These are phyloP conservation scores for Vishniacozyma victoriae DNA, from an alignment of 768 basidiomycete species.

Conservation along the genomic window DNA sequence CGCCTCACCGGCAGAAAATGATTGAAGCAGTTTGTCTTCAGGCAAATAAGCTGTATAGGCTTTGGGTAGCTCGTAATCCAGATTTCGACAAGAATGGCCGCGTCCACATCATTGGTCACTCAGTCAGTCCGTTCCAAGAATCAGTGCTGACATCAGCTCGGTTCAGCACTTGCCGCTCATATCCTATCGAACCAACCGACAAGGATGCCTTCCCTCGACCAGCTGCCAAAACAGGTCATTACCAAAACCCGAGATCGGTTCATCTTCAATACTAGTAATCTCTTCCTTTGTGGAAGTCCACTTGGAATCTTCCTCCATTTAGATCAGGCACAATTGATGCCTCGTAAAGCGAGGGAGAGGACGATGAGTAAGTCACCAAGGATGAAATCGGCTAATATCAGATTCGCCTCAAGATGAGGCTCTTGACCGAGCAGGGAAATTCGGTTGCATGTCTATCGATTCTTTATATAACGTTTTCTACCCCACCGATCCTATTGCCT, in stretches of 20 bases:
- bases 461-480: conserved; percentile 51
- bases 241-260: conserved; percentile 43
- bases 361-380: conserved; percentile 40
- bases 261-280: conserved; percentile 47
- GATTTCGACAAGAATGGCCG: conserved; percentile 47
- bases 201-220: conserved; percentile 45
- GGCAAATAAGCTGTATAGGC: conserved; percentile 50
- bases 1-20: conserved; percentile 50
- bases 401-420: conserved; percentile 51
- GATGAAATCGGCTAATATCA: conserved; percentile 3
- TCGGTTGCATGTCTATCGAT: conserved; percentile 51
- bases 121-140: conserved; percentile 27
- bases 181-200: conserved; percentile 51
- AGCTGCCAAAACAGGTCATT: conserved; percentile 45
- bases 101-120: conserved; percentile 51
- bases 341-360: conserved; percentile 49
- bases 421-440: conserved; percentile 49
- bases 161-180: conserved; percentile 49
- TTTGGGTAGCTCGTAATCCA: conserved; percentile 51
- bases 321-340: conserved; percentile 50
- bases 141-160: conserved; percentile 33
- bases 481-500: conserved; percentile 50
- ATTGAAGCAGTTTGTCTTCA: conserved; percentile 50
- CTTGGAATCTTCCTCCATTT: conserved; percentile 51
- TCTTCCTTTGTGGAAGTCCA: conserved; percentile 50